These are phyloP conservation scores for Astraeus odoratus DNA, from an alignment of 768 basidiomycete species.

Conservation along the genomic window DNA sequence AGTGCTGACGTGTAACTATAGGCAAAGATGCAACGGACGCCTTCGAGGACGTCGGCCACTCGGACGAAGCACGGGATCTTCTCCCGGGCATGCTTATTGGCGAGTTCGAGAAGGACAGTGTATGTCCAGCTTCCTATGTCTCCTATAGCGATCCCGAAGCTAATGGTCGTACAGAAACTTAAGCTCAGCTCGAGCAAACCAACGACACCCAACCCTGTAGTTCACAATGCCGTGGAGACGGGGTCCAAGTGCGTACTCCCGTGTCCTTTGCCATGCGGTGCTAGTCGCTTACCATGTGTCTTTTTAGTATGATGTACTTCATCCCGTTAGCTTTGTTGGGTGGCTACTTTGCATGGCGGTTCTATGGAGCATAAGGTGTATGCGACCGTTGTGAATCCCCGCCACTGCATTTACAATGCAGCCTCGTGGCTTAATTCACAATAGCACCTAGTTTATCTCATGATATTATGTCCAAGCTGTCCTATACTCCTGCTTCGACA, in stretches of 20 bases:
- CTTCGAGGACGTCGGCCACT: slow-evolving; percentile 99
- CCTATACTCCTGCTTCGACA: not conserved
- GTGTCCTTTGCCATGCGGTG: slow-evolving; percentile 1
- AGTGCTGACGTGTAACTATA: slow-evolving; percentile 23
- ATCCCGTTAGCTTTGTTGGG: slow-evolving; percentile 72
- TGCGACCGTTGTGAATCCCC: slow-evolving; percentile 9
- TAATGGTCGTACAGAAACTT: slow-evolving; percentile 32
- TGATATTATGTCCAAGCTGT: not conserved
- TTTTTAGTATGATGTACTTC: slow-evolving; percentile 69
- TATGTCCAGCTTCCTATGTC: slow-evolving; percentile 36
- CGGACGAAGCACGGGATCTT: slow-evolving; percentile 89
- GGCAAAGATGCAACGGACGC: slow-evolving; percentile 96
- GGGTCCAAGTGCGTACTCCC: slow-evolving; percentile 54
- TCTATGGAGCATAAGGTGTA: slow-evolving; percentile 41
- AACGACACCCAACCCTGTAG: slow-evolving; percentile 34
- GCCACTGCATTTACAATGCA: slow-evolving; percentile 5
- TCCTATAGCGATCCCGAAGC: slow-evolving; percentile 2
- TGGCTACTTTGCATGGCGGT: slow-evolving; percentile 86
- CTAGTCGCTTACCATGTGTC: slow-evolving; percentile 6
- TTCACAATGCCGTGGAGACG: slow-evolving; percentile 47
- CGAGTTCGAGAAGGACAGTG: slow-evolving; percentile 66
- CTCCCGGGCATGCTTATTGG: slow-evolving; percentile 77
- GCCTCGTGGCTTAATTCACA: too few relatives aligned
- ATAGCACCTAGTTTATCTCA: not conserved
- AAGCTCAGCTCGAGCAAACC: slow-evolving; percentile 49